Evolutionary conservation across 306 rosid genomes (phyloP).

Genomic region (apple (Malus domestica)): DNA sequence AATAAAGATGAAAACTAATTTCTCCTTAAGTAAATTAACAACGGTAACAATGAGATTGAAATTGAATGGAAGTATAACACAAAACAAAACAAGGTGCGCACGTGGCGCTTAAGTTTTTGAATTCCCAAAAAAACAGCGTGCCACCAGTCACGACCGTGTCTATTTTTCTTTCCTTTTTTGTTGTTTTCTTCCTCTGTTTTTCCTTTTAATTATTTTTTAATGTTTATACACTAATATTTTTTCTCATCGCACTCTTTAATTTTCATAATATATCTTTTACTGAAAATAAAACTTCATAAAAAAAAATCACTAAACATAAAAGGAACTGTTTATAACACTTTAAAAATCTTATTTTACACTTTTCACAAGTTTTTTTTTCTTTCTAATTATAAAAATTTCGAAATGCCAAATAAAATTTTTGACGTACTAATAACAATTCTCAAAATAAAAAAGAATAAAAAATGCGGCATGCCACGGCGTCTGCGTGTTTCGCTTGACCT

Average conservation of each 20-base stretch:
- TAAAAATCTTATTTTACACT: too few relatives aligned
- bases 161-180: not conserved
- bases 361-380: too few relatives aligned
- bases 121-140: not conserved
- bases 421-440: too few relatives aligned
- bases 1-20: too few relatives aligned
- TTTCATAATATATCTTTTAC: not conserved
- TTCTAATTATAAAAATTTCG: too few relatives aligned
- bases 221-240: not conserved
- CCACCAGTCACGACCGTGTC: not conserved
- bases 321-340: too few relatives aligned
- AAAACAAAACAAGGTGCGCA: not conserved
- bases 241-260: not conserved
- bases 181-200: not conserved
- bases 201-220: not conserved
- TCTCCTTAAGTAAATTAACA: not conserved
- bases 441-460: too few relatives aligned
- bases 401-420: too few relatives aligned
- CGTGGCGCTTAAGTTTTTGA: constrained; percentile 2
- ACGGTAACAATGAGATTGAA: not conserved
- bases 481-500: not conserved
- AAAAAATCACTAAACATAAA: too few relatives aligned
- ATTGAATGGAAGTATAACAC: not conserved
- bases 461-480: not conserved
- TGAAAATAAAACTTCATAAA: too few relatives aligned